phyloP scores from a whole-genome alignment of 2,329 filamentous ascomycete genomes.

The Beauveria bassiana region DNA sequence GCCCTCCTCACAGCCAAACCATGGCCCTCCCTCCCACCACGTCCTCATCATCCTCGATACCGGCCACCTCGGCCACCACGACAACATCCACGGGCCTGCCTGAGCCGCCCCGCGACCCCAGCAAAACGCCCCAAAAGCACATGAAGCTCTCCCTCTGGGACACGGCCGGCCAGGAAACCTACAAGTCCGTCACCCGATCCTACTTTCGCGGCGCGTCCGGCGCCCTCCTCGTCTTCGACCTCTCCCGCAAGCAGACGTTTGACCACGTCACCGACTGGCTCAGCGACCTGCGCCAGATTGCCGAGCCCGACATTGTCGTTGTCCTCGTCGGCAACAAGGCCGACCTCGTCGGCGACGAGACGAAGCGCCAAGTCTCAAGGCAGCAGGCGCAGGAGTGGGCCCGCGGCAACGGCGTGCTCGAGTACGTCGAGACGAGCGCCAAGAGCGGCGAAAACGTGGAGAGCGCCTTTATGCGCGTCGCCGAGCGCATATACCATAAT shows the following conservation, averaged over 20 bases:
- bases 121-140: slow-evolving; percentile 51
- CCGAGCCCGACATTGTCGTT: slow-evolving; percentile 90
- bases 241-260: slow-evolving; percentile 79
- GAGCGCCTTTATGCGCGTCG: slow-evolving; percentile 83
- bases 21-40: slow-evolving; percentile 18
- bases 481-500: slow-evolving; percentile 92
- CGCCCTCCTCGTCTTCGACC: slow-evolving; percentile 86
- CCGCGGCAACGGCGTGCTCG: slow-evolving; percentile 71
- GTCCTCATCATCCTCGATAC: slow-evolving; percentile 14
- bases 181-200: slow-evolving; percentile 89
- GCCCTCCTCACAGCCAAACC: slow-evolving; percentile 61
- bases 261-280: slow-evolving; percentile 87
- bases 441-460: slow-evolving; percentile 95
- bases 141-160: slow-evolving; percentile 97
- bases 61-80: slow-evolving; percentile 9
- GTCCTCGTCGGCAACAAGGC: slow-evolving; percentile 93
- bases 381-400: slow-evolving; percentile 91
- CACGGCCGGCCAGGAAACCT: slow-evolving; percentile 93
- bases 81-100: slow-evolving; percentile 35
- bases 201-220: slow-evolving; percentile 77
- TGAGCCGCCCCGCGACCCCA: slow-evolving; percentile 39
- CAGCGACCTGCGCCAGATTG: slow-evolving; percentile 86
- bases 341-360: slow-evolving; percentile 56
- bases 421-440: slow-evolving; percentile 93
- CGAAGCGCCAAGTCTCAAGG: slow-evolving; percentile 68